These are phyloP conservation scores for Aspergillus sp. DNA, from an alignment of 2,329 filamentous ascomycete species.

Conservation along the genomic window DNA sequence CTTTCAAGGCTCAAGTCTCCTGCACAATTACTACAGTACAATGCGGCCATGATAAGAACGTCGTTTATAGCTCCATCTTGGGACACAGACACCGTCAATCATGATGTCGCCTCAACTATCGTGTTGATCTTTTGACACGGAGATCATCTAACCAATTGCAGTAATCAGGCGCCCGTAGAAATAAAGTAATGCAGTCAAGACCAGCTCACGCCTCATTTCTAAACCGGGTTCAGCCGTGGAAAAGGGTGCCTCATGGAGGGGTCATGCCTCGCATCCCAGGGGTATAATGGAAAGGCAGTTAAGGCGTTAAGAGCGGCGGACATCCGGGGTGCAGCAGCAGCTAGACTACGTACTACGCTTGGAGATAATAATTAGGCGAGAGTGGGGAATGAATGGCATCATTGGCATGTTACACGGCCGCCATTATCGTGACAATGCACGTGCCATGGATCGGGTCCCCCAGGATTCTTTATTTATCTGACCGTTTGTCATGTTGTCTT, in stretches of 20 bases:
- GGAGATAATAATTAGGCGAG: background rate
- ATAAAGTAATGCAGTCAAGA: background rate
- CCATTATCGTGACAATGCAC: background rate
- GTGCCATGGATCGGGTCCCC: background rate
- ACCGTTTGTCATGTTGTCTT: background rate
- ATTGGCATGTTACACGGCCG: background rate
- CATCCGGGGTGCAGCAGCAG: background rate
- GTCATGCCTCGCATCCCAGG: background rate
- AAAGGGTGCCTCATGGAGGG: background rate
- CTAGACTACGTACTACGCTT: no score
- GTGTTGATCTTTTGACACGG: background rate
- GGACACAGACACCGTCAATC: no score
- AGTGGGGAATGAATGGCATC: background rate
- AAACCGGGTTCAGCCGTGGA: background rate
- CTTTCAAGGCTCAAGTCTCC: no score
- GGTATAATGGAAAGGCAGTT: background rate
- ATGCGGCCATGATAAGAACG: no score
- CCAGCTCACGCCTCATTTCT: background rate
- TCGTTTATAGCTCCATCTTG: no score
- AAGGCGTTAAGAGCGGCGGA: background rate
- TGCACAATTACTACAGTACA: no score
- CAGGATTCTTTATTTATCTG: slow-evolving; percentile 4
- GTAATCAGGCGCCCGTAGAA: background rate
- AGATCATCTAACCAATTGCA: background rate
- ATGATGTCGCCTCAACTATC: no score